phyloP scores from a whole-genome alignment of 345 rosid genomes.

The Populus tremula region DNA sequence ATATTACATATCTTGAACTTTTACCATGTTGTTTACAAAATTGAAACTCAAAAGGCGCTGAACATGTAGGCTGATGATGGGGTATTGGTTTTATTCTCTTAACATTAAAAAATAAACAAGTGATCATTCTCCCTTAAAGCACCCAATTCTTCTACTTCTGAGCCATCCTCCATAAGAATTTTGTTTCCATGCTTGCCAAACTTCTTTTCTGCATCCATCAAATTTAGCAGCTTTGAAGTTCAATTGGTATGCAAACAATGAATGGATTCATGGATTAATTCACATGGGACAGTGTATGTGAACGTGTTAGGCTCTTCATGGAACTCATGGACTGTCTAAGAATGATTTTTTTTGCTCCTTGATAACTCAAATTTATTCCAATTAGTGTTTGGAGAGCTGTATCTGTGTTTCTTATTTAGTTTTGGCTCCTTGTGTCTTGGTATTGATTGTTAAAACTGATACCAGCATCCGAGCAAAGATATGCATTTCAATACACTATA shows the following conservation, averaged over 20 bases:
- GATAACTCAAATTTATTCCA: neutral
- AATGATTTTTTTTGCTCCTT: neutral
- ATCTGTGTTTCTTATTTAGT: neutral
- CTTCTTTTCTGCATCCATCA: constrained; percentile 60
- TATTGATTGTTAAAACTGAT: neutral
- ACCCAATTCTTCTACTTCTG: constrained; percentile 68
- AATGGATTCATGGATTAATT: neutral
- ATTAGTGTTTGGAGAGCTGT: neutral
- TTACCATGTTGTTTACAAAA: neutral
- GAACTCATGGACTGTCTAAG: neutral
- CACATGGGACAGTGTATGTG: neutral
- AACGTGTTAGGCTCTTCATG: neutral
- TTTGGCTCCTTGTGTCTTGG: too few relatives aligned
- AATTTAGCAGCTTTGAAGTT: constrained; percentile 13
- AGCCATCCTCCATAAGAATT: constrained; percentile 74
- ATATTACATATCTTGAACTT: neutral
- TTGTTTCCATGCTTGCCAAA: constrained; percentile 65
- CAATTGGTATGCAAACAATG: neutral
- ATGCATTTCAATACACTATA: neutral
- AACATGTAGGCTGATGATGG: neutral
- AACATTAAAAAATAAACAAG: constrained; percentile 53
- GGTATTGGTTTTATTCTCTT: neutral
- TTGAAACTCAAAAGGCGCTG: neutral
- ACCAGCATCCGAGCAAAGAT: neutral
- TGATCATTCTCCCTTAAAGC: constrained; percentile 78